Base-by-base conservation (phyloP, 345 rosid species). In the Pistacia atlantica region DNA sequence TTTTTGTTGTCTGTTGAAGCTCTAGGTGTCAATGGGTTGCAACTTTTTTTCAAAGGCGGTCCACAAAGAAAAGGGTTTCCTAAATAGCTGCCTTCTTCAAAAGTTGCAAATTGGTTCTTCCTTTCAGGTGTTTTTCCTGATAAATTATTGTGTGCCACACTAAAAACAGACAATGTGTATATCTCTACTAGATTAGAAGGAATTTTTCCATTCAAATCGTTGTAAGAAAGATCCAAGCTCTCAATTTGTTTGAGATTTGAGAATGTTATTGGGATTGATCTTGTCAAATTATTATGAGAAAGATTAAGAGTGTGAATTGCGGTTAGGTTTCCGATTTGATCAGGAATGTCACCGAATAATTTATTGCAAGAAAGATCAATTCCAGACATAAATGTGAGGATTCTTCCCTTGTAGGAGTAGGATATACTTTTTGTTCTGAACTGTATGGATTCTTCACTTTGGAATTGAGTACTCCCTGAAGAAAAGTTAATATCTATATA, bases 361-460 rank as follows among this genome's bases (percentile, higher is more conserved):
- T 79, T 77, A 18, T 89, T 89, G 0, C 17, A 31, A 3, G 89
- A 87, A 22, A 87, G 42, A 58, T 89, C 89, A 0, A 85, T 3
- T 45, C 87, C 89, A 2, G 69, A 75, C 68, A 89, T 67, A 18
- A 8, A 56, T 0, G 0, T 4, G 0, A 77, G 56, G 11, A 42
- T 56, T 1, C 1, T 38, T 5, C 81, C 85, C 1, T n/a, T 5
- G 42, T 81, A 83, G 11, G 73, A 37, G 42, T 75, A 73, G 3
- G 71, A 72, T 0, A 3, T 13, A 1, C 17, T 63, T 65, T 84
- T 84, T 12, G 80, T 70, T 10, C 56, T 69, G 11, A 77, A n/a
- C 9, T 37, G 18, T 13, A 56, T 13, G 2, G 16, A 60, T 11
- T 55, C 71, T 4, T 4, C 1, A 11, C 0, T 0, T 25, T 35